Conservation (phyloP, 129 eudicot genomes). For the Flaveria ramosissima region DNA sequence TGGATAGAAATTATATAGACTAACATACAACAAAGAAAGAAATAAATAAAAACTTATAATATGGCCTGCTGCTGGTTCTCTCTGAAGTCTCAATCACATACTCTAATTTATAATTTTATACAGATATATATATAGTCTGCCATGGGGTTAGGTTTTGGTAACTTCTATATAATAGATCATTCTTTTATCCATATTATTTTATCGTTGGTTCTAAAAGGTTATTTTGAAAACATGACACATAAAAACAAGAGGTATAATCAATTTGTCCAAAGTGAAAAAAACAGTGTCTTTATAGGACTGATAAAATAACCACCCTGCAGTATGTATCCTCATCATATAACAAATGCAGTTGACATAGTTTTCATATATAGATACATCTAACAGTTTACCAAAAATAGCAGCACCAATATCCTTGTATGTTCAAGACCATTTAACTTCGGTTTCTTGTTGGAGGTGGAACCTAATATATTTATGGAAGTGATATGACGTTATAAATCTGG, state of each 20-base stretch:
- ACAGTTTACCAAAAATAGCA: background rate
- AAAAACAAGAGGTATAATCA: background rate
- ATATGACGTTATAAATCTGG: background rate
- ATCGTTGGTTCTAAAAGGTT: background rate
- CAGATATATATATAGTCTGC: background rate
- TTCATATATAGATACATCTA: background rate
- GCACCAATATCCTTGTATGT: background rate
- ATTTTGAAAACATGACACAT: background rate
- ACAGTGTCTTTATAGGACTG: conserved; percentile 6
- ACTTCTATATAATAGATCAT: background rate
- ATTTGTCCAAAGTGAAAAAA: conserved; percentile 16
- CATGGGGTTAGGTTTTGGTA: background rate
- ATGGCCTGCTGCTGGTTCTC: background rate
- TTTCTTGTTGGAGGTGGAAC: background rate
- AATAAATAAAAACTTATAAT: background rate
- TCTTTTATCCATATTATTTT: background rate
- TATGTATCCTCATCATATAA: background rate
- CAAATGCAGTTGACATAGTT: background rate
- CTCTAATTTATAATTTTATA: background rate
- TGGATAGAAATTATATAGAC: background rate
- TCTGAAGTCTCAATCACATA: background rate
- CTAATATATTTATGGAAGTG: no score
- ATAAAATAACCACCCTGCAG: background rate
- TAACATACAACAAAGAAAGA: background rate
- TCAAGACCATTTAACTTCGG: background rate